phyloP scores from a whole-genome alignment of 495 filamentous ascomycete species.

The Viridothelium virens region DNA sequence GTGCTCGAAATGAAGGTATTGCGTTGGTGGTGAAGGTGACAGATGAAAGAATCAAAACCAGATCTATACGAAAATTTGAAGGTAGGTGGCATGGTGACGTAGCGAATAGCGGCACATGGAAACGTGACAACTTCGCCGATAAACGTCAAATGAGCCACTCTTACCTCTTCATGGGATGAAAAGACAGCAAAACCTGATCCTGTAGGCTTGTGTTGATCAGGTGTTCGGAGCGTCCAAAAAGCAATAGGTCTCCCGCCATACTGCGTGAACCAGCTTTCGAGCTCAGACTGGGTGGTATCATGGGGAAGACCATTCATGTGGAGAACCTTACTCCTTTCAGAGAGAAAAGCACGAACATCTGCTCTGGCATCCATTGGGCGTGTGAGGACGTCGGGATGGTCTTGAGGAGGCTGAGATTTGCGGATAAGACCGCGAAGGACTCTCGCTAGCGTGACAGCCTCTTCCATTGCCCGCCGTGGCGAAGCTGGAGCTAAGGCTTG shows the following conservation, averaged over 20 bases:
- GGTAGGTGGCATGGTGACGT: constrained; percentile 10
- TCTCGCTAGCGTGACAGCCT: constrained; percentile 85
- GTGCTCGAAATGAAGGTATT: not conserved
- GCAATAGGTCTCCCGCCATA: constrained; percentile 98
- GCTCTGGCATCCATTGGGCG: constrained; percentile 94
- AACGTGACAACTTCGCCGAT: constrained; percentile 17
- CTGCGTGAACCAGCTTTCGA: constrained; percentile 99
- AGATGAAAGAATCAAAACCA: constrained; percentile 13
- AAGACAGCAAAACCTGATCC: constrained; percentile 97
- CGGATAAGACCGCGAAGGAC: constrained; percentile 85
- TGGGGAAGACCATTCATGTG: constrained; percentile 96
- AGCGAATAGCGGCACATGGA: not conserved
- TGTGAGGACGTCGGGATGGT: constrained; percentile 87
- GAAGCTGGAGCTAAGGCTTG: constrained; percentile 94
- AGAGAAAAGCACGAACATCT: constrained; percentile 92
- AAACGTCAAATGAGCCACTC: constrained; percentile 28
- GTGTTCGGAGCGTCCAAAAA: constrained; percentile 96
- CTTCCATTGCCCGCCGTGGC: constrained; percentile 95
- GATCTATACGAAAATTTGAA: not conserved
- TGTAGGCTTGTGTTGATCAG: constrained; percentile 97
- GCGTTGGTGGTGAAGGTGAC: not conserved
- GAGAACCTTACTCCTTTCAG: constrained; percentile 92
- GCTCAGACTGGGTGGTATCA: constrained; percentile 94
- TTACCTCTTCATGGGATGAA: constrained; percentile 97
- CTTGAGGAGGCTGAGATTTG: constrained; percentile 84